Evolutionary conservation across 345 rosid species (phyloP), one percentile per base, ranked within the genome.

Genomic region (Streptanthus diversifolius): DNA sequence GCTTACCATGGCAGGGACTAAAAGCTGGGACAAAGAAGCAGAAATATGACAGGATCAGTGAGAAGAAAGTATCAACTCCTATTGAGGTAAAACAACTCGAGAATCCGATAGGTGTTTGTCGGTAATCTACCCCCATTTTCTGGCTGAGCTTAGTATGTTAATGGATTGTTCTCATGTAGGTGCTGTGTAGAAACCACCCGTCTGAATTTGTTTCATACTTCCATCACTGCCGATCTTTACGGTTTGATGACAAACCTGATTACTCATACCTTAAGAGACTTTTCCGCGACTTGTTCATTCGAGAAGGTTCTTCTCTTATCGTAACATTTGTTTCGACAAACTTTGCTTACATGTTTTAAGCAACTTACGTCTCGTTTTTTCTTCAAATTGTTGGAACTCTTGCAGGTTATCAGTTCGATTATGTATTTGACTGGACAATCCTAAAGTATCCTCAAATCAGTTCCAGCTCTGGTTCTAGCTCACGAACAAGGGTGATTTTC

Each of bases 1-100:
- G 96, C 79, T 90, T 90, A 76, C 96, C 96, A 2, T 90, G 96
- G 93, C 96, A 90, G 60, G 96, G 96, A 52, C 54, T 90, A 73
- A 90, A 81, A 80, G 93, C 96, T 57, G 96, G 93, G 59, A 90
- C 96, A 10, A 90, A 90, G 82, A 90, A 88, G 81, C 96, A 90
- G 81, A 90, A 90, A 66, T 90, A 90, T 69, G 96, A 90, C 63
- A 85, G 84, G 75, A 90, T 90, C 66, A 88, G 96, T 52, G 91
- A 88, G 75, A 90, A 90, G 89, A 90, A 90, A 83, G 91, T 86
- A 37, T 85, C 93, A 73, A 90, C 93, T 61, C 74, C 96, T 13
- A 79, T 86, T 39, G 96, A 88, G 93, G 96, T 90, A 75, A 51
- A 60, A 37, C 49, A 63, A 53, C 11, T 30, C 1, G 33, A 53